These are phyloP conservation scores for Trifolium subterraneum DNA, from an alignment of 306 rosid species.

Conservation along the genomic window DNA sequence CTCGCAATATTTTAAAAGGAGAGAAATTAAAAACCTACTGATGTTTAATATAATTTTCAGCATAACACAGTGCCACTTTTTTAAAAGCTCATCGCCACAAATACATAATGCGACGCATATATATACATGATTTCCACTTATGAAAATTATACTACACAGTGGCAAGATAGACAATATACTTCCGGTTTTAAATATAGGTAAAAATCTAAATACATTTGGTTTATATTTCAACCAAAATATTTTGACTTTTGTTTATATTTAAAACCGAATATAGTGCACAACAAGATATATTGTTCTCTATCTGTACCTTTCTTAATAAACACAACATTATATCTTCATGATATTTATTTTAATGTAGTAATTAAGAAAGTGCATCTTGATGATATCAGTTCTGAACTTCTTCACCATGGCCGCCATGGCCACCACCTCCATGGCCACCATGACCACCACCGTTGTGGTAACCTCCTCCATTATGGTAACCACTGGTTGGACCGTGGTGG, in stretches of 20 bases:
- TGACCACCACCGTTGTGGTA: not conserved
- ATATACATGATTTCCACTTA: not conserved
- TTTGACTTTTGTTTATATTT: no score
- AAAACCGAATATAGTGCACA: not conserved
- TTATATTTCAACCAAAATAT: no score
- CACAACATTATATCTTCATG: not conserved
- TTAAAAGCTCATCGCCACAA: not conserved
- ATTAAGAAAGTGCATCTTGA: not conserved
- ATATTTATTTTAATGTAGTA: not conserved
- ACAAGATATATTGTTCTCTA: not conserved
- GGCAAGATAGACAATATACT: not conserved
- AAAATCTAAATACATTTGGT: no score
- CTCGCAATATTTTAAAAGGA: no score
- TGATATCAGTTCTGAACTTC: not conserved
- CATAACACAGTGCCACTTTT: no score
- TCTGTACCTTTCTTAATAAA: not conserved
- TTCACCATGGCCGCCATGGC: not conserved
- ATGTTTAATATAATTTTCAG: no score
- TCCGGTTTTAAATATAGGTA: no score
- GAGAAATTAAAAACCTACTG: no score
- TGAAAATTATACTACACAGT: not conserved
- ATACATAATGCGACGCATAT: not conserved
- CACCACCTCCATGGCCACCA: not conserved
- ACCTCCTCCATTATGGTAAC: constrained; percentile 6
- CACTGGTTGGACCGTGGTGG: not conserved